Evolutionary conservation across 345 rosid species (phyloP).

Genomic region (thale cress (Arabidopsis thaliana)): DNA sequence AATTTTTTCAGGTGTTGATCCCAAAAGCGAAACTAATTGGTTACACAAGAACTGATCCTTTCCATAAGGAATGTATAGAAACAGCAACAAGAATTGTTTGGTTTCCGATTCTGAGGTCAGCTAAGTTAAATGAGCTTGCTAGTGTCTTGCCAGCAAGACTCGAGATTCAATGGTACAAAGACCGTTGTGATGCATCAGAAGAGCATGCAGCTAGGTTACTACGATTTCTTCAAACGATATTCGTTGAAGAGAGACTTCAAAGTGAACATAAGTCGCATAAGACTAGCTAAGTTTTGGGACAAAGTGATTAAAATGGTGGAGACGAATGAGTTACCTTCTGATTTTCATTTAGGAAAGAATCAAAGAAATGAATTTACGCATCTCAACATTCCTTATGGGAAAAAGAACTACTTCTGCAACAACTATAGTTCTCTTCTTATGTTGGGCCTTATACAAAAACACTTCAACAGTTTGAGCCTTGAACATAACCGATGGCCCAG

Average conservation of each 20-base stretch:
- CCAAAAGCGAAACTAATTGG: no score
- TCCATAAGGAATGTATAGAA: conserved; percentile 51
- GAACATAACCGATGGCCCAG: no score
- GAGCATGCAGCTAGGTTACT: conserved; percentile 61
- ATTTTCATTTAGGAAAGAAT: conserved; percentile 50
- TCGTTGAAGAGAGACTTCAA: conserved; percentile 56
- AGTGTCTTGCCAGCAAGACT: conserved; percentile 54
- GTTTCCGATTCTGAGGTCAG: conserved; percentile 57
- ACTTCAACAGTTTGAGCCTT: no score
- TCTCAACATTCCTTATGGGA: conserved; percentile 37
- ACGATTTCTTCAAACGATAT: conserved; percentile 70
- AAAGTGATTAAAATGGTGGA: conserved; percentile 62
- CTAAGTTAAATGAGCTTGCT: conserved; percentile 55
- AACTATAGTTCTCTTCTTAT: no score
- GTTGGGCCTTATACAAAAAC: no score
- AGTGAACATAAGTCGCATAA: conserved; percentile 64
- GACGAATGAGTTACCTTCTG: conserved; percentile 67
- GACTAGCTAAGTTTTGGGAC: conserved; percentile 76
- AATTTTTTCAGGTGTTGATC: no score
- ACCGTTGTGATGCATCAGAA: conserved; percentile 53
- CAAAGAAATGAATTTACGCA: conserved; percentile 65
- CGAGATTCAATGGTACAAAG: conserved; percentile 70
- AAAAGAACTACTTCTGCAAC: no score
- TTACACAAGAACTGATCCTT: no score
- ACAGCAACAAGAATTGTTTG: conserved; percentile 52